Base-by-base conservation (phyloP, 208 protist genomes). In the Acanthamoeba culbertsoni region DNA sequence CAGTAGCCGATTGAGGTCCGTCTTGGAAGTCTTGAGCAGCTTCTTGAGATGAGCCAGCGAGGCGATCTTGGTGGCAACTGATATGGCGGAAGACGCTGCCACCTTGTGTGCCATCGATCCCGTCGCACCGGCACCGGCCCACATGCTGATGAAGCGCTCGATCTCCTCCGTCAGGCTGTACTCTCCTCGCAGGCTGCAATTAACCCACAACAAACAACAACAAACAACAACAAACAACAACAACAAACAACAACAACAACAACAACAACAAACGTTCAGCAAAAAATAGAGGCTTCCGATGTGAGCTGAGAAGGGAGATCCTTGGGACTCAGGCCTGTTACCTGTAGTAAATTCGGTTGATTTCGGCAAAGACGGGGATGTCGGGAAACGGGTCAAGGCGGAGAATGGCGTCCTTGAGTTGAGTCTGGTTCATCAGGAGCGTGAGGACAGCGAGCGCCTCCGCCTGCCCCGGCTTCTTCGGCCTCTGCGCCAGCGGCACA, bases 301-400 rank as follows among this genome's bases (percentile, higher is more conserved):
- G n/a, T n/a, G n/a, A n/a, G n/a, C n/a, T n/a, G n/a, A n/a, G n/a
- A n/a, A n/a, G n/a, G n/a, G n/a, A n/a, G n/a, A n/a, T n/a, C n/a
- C n/a, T n/a, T n/a, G n/a, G n/a, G n/a, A n/a, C n/a, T n/a, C n/a
- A n/a, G n/a, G n/a, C n/a, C n/a, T n/a, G n/a, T n/a, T 75, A 92
- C 86, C 62, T 48, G 57, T 92, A 92, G 62, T 92, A 92, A 43
- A 75, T 75, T n/a, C 23, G 1, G 62, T 92, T 92, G 40, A 92
- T 59, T 12, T n/a, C 37, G 0, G 35, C 57, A 33, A 92, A 92
- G 2, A 45, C 59, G 14, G 40, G 23, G 28, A 14, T 77, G 6
- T 92, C 86, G 35, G 86, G 86, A 26, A 92, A 92, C 4, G 86
- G 86, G 45, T 92, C 86, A 14, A 92, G 86, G 26, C 28, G 40